Evolutionary conservation across 2,329 filamentous ascomycete genomes (phyloP).

Genomic region (Ceratocystis cacaofunesta): DNA sequence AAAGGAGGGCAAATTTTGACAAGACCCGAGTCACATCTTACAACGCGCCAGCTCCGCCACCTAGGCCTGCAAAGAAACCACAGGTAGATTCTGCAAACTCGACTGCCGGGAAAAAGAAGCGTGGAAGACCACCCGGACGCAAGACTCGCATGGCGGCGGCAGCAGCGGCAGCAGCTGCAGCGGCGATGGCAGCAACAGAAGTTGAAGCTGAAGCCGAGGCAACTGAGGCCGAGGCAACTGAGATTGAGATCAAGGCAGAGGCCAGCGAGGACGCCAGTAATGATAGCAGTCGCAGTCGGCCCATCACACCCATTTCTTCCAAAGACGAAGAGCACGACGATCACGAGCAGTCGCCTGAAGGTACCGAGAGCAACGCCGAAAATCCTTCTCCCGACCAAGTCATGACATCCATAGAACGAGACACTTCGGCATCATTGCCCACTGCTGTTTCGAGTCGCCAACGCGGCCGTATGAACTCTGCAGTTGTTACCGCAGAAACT

Average conservation of each 20-base stretch:
- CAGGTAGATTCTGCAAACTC: slow-evolving; percentile 18
- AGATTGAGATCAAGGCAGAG: slow-evolving; percentile 20
- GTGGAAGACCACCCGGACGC: slow-evolving; percentile 26
- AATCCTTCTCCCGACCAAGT: slow-evolving; percentile 23
- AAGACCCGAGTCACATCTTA: slow-evolving; percentile 22
- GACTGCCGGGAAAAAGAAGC: slow-evolving; percentile 26
- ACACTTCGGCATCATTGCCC: slow-evolving; percentile 21
- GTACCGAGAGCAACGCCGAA: background rate
- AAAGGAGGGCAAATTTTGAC: slow-evolving; percentile 51
- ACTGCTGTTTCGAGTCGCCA: slow-evolving; percentile 11
- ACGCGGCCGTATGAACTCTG: slow-evolving; percentile 35
- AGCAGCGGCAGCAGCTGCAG: slow-evolving; percentile 26
- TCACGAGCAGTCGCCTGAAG: slow-evolving; percentile 23
- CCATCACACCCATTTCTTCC: slow-evolving; percentile 3
- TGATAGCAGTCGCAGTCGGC: slow-evolving; percentile 19
- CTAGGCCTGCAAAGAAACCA: background rate
- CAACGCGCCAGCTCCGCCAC: background rate
- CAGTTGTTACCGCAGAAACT: slow-evolving; percentile 28
- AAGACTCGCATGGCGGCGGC: slow-evolving; percentile 22
- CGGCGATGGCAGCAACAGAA: slow-evolving; percentile 18
- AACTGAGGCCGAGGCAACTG: background rate
- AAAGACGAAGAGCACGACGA: slow-evolving; percentile 21
- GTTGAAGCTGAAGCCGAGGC: background rate
- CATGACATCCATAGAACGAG: slow-evolving; percentile 30
- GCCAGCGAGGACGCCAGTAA: slow-evolving; percentile 23